phyloP scores from a whole-genome alignment of 2,329 filamentous ascomycete species.

The Epichloe uncinata region DNA sequence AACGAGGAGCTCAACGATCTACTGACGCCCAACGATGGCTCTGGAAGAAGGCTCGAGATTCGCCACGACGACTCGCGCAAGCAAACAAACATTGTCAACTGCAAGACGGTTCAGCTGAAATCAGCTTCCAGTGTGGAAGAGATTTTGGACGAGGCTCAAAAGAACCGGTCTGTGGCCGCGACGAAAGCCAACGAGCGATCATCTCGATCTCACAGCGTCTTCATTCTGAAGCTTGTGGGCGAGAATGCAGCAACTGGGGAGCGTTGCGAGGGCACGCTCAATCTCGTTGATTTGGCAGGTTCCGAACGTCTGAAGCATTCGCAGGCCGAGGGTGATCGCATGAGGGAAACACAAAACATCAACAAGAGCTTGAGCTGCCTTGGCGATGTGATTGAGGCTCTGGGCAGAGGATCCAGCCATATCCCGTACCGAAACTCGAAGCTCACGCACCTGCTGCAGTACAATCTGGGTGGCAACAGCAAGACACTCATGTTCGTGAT shows the following conservation, averaged over 20 bases:
- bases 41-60: constrained; percentile 75
- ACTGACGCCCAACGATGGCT: constrained; percentile 43
- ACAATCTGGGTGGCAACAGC: constrained; percentile 85
- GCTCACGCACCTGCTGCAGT: constrained; percentile 89
- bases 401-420: constrained; percentile 74
- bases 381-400: constrained; percentile 84
- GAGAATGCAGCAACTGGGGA: constrained; percentile 65
- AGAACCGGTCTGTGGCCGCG: constrained; percentile 82
- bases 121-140: constrained; percentile 67
- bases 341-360: constrained; percentile 94
- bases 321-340: constrained; percentile 69
- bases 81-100: constrained; percentile 70
- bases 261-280: constrained; percentile 82
- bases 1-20: constrained; percentile 94
- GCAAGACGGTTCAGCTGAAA: constrained; percentile 63
- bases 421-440: constrained; percentile 95
- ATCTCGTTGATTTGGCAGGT: constrained; percentile 89
- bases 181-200: constrained; percentile 97
- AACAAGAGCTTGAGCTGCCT: constrained; percentile 88
- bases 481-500: constrained; percentile 99
- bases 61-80: constrained; percentile 72
- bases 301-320: constrained; percentile 84
- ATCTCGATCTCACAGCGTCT: constrained; percentile 89
- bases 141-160: constrained; percentile 67
- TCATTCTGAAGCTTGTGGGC: constrained; percentile 71